Evolutionary conservation across 805 yeast species (phyloP), one percentile per base, ranked within the genome.

Genomic region (Clavispora phyllophila): DNA sequence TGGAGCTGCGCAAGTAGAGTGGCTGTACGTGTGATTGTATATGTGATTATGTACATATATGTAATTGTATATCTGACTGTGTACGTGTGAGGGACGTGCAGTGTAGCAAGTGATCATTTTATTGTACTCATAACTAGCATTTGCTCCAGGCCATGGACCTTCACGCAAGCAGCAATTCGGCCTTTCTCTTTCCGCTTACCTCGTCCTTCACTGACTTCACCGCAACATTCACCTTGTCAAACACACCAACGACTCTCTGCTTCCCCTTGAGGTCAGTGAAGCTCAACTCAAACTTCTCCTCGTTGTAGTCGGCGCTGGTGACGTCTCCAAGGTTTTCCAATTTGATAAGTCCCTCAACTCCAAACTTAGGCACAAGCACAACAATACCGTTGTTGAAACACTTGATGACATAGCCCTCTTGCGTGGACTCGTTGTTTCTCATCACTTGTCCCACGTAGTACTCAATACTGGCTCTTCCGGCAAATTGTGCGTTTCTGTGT

Each of bases 391-490:
- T 93, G 48, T 87, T 82, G 62, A 93, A 90, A 23, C 93, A 93
- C 61, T 87, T 86, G 57, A 91, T 89, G 23, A 90, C 83, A 55
- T 87, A 90, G 9, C 98, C 99, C 50, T 87, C 89, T 60, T 87
- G 95, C 13, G 72, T 72, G 28, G 84, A 71, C 57, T 87, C 89
- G 54, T 82, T 82, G 58, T 82, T 82, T 61, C 87, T 86, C 86
- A 93, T 85, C 33, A 91, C 96, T 68, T 93, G 98, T 8, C 99
- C 99, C 39, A 93, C 99, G 58, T 87, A 93, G 66, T 93, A 93
- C 62, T 93, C 99, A 47, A 93, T 87, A 60, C 96, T 86, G 17
- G 99, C 97, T 60, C 99, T 78, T 29, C 99, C 99, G 2, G 99
- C 99, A 72, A 91, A 87, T 66, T 93, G 99, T 0, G 99, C 99